These are phyloP conservation scores for Penicillium sp. DNA, from an alignment of 2,329 filamentous ascomycete species.

Conservation along the genomic window DNA sequence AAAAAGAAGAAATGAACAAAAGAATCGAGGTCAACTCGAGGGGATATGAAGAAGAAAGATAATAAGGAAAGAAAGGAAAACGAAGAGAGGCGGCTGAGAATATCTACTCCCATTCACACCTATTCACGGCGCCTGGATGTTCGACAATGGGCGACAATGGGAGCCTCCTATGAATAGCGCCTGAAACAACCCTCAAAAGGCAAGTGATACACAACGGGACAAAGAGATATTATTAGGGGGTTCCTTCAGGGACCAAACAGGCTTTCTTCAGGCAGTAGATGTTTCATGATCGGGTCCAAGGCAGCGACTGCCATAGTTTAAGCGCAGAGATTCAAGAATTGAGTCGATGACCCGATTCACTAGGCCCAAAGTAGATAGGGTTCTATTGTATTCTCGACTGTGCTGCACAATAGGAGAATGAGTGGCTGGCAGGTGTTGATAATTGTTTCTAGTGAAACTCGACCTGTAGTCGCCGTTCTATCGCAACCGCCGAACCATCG, in stretches of 20 bases:
- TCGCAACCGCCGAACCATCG: neutral
- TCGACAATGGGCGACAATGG: constrained; percentile 18
- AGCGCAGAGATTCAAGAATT: constrained; percentile 6
- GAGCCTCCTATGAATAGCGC: constrained; percentile 14
- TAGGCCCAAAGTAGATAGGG: neutral
- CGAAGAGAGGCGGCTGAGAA: neutral
- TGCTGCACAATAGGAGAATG: neutral
- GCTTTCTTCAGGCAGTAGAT: constrained; percentile 2
- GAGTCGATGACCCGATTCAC: constrained; percentile 4
- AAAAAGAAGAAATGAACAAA: constrained; percentile 25
- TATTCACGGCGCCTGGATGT: constrained; percentile 3
- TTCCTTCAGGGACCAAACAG: neutral
- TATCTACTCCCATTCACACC: constrained; percentile 10
- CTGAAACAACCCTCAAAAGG: constrained; percentile 6
- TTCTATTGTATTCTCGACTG: constrained; percentile 6
- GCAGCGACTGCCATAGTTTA: constrained; percentile 1
- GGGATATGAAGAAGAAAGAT: constrained; percentile 17
- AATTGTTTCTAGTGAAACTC: constrained; percentile 15
- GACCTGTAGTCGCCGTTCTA: neutral
- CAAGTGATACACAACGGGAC: neutral
- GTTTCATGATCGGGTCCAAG: constrained; percentile 12
- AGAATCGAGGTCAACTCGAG: constrained; percentile 26
- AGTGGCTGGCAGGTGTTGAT: constrained; percentile 11
- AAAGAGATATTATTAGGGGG: neutral
- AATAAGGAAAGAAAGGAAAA: constrained; percentile 8